A percentile compares a stretch with the other conserved stretches of the same genome.
phyloP scores from a whole-genome alignment of 768 basidiomycete genomes.

The Pholiota microspora region DNA sequence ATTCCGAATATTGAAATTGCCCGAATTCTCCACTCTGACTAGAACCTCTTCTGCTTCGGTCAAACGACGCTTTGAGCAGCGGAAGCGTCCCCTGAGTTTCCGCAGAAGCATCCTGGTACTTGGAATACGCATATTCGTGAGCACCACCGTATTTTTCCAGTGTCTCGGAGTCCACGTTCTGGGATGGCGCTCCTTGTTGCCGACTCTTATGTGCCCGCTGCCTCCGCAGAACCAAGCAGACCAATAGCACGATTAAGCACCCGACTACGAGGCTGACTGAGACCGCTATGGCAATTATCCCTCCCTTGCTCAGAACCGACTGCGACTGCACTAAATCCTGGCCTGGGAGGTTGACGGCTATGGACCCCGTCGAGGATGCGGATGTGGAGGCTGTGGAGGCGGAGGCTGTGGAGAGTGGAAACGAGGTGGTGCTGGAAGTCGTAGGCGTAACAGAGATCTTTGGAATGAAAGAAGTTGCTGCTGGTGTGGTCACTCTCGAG shows the following conservation, averaged over 20 bases:
- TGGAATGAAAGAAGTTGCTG: not conserved
- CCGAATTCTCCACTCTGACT: not conserved
- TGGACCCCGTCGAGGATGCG: not conserved
- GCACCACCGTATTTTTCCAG: conserved; percentile 1
- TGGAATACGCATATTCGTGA: not conserved
- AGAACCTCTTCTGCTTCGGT: not conserved
- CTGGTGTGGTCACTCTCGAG: not conserved
- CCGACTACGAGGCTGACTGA: not conserved
- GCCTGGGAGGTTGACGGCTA: conserved; percentile 1
- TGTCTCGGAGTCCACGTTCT: not conserved
- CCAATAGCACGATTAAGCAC: not conserved
- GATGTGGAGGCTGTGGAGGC: not conserved
- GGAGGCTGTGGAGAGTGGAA: not conserved
- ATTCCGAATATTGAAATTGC: not conserved
- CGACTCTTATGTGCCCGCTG: not conserved
- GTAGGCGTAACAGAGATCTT: not conserved
- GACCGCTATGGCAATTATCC: not conserved
- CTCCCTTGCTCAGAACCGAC: not conserved
- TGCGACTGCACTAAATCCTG: not conserved
- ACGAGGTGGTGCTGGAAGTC: not conserved
- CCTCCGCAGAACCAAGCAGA: not conserved
- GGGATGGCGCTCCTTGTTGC: not conserved
- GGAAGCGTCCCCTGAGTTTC: not conserved
- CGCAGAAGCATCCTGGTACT: not conserved
- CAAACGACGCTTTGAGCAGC: not conserved